Percentiles rank a stretch among this genome's conserved stretches.
These are phyloP conservation scores for Epithele typhae DNA, from an alignment of 768 basidiomycete species.

Conservation along the genomic window DNA sequence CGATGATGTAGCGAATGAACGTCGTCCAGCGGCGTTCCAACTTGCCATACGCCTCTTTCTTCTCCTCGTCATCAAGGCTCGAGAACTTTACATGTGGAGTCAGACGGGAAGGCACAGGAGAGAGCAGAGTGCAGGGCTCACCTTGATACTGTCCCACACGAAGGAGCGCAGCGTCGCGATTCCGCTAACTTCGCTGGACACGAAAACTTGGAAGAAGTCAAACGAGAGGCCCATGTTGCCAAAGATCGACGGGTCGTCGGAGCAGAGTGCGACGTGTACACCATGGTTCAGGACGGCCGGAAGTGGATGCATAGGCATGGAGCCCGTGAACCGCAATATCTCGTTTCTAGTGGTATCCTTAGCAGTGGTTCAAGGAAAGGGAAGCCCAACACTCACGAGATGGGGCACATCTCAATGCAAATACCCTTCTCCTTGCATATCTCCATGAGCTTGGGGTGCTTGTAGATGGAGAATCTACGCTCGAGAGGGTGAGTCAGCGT, in stretches of 20 bases:
- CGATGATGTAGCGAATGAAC: conserved; percentile 36
- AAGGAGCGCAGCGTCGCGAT: conserved; percentile 57
- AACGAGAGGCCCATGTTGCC: conserved; percentile 75
- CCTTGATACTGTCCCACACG: conserved; percentile 64
- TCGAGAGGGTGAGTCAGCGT: neutral
- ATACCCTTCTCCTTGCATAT: conserved; percentile 61
- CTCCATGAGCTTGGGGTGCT: conserved; percentile 70
- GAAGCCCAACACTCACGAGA: conserved; percentile 50
- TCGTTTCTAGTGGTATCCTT: conserved; percentile 50
- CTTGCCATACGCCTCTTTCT: conserved; percentile 33
- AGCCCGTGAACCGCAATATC: conserved; percentile 71
- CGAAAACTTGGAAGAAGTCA: conserved; percentile 61
- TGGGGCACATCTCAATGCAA: conserved; percentile 73
- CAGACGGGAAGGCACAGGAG: neutral
- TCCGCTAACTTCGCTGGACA: conserved; percentile 35
- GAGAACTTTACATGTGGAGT: conserved; percentile 42
- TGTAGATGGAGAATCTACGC: conserved; percentile 64
- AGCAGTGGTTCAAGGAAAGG: conserved; percentile 24
- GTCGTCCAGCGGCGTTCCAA: conserved; percentile 48
- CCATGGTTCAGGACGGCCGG: conserved; percentile 70
- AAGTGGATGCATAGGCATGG: conserved; percentile 77
- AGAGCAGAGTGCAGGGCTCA: conserved; percentile 15
- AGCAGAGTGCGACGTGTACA: conserved; percentile 64
- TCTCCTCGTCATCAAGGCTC: conserved; percentile 43
- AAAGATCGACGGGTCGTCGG: conserved; percentile 75